Base-by-base conservation (phyloP, 1,284 basidiomycete genomes). In the Ceratobasidium theobromae region DNA sequence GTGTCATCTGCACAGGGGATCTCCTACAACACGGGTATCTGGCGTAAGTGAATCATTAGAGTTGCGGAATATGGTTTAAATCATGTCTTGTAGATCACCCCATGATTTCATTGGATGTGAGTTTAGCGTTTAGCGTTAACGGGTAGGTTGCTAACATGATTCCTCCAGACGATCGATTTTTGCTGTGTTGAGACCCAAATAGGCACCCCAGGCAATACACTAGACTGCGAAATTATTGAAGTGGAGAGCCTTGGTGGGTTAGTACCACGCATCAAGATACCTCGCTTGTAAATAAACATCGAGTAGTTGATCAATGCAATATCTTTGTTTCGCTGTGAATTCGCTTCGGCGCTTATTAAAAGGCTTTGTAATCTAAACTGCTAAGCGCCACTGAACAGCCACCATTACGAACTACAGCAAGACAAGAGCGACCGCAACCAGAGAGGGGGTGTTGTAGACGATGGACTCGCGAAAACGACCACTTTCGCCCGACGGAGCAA, bases 161-260 rank as follows among this genome's bases (percentile, higher is more conserved):
- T 30, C n/a, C n/a, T 38, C 1, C 72, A 92, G 88, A 74, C 81
- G 2, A 82, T 93, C 76, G 91, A 94, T 72, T 86, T 93, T 72
- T 83, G 86, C 28, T 90, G 89, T 69, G 84, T 93, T 1, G 92
- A 94, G 77, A 91, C 91, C 35, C 91, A 93, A 75, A 85, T 92
- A 66, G 91, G 90, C 18, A 73, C 74, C 16, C 81, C 88, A 70
- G 89, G 87, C 4, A 81, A 84, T 68, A 73, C 72, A 68, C 77
- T 83, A 11, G 92, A 95, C 75, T 93, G 90, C 72, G 91, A 95
- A 75, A 84, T 93, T 68, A 73, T 89, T 18, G 83, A 86, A 68
- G 79, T 79, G 69, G 83, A 84, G 77, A 58, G 41, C 8, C 55
- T 58, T 9, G 43, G 41, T 14, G 45, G 27, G 46, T 21, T 38